Percentiles rank a stretch among this genome's conserved stretches.
These are phyloP conservation scores for Cucurbita maxima DNA, from an alignment of 306 rosid genomes.

Conservation along the genomic window DNA sequence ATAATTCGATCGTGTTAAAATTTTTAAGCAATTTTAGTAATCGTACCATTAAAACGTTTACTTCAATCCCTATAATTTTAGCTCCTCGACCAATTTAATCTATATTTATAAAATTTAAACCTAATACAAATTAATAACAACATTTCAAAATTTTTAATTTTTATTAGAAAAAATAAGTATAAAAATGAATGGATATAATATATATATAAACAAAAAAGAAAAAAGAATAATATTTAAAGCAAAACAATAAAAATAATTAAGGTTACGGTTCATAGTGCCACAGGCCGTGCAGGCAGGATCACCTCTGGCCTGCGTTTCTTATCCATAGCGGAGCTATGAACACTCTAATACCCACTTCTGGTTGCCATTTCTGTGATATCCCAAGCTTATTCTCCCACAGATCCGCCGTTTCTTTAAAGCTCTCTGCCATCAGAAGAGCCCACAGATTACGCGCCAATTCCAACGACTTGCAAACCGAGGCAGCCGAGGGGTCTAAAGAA, in stretches of 20 bases:
- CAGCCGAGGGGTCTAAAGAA: slow-evolving; percentile 14
- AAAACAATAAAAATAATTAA: background rate
- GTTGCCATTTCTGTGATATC: slow-evolving; percentile 21
- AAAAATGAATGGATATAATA: too few relatives aligned
- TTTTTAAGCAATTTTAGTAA: too few relatives aligned
- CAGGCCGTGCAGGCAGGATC: background rate
- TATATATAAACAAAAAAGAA: background rate
- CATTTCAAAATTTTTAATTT: too few relatives aligned
- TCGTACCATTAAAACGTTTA: too few relatives aligned
- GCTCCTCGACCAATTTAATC: too few relatives aligned
- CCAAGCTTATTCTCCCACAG: slow-evolving; percentile 12
- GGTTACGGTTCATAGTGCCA: background rate
- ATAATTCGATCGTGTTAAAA: too few relatives aligned
- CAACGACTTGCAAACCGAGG: slow-evolving; percentile 37
- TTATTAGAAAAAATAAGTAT: too few relatives aligned
- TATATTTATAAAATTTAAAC: too few relatives aligned
- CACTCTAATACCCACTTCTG: slow-evolving; percentile 29
- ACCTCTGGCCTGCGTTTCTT: background rate
- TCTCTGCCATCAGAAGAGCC: slow-evolving; percentile 13
- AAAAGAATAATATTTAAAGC: too few relatives aligned
- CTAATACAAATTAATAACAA: too few relatives aligned
- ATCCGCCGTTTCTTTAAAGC: background rate
- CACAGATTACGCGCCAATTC: slow-evolving; percentile 35
- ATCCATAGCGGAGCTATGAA: slow-evolving; percentile 24
- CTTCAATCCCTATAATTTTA: too few relatives aligned